Percentiles rank a stretch among this genome's conserved stretches.
phyloP scores from a whole-genome alignment of 139 green algal genomes.

The Ettlia oleoabundans region DNA sequence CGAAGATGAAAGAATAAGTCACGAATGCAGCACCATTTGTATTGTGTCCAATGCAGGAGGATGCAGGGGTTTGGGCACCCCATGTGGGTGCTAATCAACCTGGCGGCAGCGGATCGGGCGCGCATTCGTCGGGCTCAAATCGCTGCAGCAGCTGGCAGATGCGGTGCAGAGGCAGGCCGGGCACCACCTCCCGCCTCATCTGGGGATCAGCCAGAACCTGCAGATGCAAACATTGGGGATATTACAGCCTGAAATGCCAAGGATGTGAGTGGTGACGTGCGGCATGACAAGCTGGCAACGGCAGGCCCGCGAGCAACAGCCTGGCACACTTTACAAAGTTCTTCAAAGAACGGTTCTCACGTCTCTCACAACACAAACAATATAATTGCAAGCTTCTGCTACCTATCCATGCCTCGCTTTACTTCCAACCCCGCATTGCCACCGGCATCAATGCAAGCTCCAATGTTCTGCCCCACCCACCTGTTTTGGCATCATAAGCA shows the following conservation, averaged over 20 bases:
- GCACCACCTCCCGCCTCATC: constrained; percentile 53
- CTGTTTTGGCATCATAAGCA: constrained; percentile 91
- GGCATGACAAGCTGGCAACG: too few species aligned
- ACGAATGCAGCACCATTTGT: too few species aligned
- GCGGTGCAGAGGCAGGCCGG: constrained; percentile 51
- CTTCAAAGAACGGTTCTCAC: too few species aligned
- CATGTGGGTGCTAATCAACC: too few species aligned
- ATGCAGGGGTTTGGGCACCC: too few species aligned
- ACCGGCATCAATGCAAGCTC: background rate
- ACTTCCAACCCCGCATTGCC: too few species aligned
- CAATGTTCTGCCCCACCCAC: background rate
- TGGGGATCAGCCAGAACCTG: constrained; percentile 58
- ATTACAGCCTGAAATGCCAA: too few species aligned
- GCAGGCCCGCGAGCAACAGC: background rate
- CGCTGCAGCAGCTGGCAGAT: constrained; percentile 69
- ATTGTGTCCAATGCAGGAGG: background rate
- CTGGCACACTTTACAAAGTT: too few species aligned
- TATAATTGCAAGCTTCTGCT: too few species aligned
- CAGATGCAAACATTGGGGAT: background rate
- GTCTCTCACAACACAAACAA: too few species aligned
- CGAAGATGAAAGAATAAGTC: too few species aligned
- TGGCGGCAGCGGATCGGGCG: constrained; percentile 51
- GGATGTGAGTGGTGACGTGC: background rate
- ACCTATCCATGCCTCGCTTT: too few species aligned
- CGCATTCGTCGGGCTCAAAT: constrained; percentile 64